These are phyloP conservation scores for Globisporangium paroecandrum DNA, from an alignment of 352 stramenopile genomes.

Conservation along the genomic window DNA sequence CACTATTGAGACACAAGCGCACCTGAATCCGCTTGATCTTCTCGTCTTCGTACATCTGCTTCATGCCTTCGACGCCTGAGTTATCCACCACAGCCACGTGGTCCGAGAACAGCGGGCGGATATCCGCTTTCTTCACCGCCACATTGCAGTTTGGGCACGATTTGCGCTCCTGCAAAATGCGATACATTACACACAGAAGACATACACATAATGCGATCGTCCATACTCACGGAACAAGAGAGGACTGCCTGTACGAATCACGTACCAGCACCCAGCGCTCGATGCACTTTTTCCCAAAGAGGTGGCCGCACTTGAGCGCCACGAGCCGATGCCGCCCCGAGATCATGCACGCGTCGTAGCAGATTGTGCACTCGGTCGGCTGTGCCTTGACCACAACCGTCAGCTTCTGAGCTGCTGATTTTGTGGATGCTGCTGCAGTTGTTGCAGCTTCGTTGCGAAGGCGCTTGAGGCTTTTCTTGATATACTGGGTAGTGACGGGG, in stretches of 20 bases:
- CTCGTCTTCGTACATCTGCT: constrained; percentile 55
- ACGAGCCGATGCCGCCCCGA: constrained; percentile 61
- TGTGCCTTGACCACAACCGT: constrained; percentile 33
- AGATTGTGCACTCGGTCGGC: constrained; percentile 72
- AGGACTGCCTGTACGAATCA: not conserved
- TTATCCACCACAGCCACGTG: constrained; percentile 78
- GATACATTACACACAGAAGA: no score
- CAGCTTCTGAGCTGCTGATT: not conserved
- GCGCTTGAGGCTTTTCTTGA: constrained; percentile 5
- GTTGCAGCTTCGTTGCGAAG: not conserved
- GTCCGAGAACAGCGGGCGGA: constrained; percentile 62
- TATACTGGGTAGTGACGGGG: not conserved
- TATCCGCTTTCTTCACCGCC: constrained; percentile 41
- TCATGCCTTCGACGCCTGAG: constrained; percentile 52
- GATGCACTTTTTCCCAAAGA: constrained; percentile 77
- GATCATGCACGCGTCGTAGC: constrained; percentile 66
- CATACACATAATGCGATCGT: not conserved
- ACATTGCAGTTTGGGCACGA: constrained; percentile 72
- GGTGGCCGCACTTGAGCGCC: constrained; percentile 70
- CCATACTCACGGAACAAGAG: not conserved
- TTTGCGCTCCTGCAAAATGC: constrained; percentile 28
- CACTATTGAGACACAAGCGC: not conserved
- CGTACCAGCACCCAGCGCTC: constrained; percentile 55
- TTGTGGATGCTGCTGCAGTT: not conserved
- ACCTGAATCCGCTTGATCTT: constrained; percentile 38